These are phyloP conservation scores for Athelia psychrophila DNA, from an alignment of 1,284 basidiomycete genomes.

Conservation along the genomic window DNA sequence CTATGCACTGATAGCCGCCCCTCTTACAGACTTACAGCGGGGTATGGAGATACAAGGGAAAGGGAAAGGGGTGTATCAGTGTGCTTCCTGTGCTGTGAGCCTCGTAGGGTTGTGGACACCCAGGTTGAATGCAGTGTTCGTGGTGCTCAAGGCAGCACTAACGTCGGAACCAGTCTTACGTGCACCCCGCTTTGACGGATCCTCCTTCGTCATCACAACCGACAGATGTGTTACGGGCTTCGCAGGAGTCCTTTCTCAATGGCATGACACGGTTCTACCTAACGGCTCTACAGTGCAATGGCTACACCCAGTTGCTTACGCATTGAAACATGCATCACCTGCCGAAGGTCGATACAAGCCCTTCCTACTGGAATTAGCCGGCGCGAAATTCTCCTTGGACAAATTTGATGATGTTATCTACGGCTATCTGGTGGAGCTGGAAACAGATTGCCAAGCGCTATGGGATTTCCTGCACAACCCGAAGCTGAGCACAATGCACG, in stretches of 20 bases:
- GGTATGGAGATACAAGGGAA: constrained; percentile 16
- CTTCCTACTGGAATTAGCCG: constrained; percentile 30
- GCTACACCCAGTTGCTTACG: constrained; percentile 26
- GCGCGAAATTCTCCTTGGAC: constrained; percentile 25
- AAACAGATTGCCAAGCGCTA: constrained; percentile 30
- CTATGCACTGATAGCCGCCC: constrained; percentile 26
- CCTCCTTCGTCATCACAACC: constrained; percentile 30
- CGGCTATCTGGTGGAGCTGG: constrained; percentile 24
- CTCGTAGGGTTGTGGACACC: constrained; percentile 22
- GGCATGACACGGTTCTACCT: constrained; percentile 15
- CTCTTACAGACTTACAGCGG: constrained; percentile 24
- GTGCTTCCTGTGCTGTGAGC: constrained; percentile 15
- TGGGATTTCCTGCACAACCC: constrained; percentile 9
- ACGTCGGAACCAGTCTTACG: constrained; percentile 26
- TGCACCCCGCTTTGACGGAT: constrained; percentile 25
- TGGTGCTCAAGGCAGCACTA: constrained; percentile 23
- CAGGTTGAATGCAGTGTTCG: constrained; percentile 25
- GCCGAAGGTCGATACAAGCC: constrained; percentile 30
- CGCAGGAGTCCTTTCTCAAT: constrained; percentile 27
- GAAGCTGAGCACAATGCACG: constrained; percentile 4
- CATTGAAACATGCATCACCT: constrained; percentile 25
- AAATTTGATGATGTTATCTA: constrained; percentile 26
- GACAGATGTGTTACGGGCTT: constrained; percentile 32
- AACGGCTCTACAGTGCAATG: constrained; percentile 16
- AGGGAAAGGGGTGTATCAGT: constrained; percentile 18